A percentile compares a stretch with the other conserved stretches of the same genome.
Conservation (phyloP, 441 rosid genomes). For the Dalechampia spathulata region DNA sequence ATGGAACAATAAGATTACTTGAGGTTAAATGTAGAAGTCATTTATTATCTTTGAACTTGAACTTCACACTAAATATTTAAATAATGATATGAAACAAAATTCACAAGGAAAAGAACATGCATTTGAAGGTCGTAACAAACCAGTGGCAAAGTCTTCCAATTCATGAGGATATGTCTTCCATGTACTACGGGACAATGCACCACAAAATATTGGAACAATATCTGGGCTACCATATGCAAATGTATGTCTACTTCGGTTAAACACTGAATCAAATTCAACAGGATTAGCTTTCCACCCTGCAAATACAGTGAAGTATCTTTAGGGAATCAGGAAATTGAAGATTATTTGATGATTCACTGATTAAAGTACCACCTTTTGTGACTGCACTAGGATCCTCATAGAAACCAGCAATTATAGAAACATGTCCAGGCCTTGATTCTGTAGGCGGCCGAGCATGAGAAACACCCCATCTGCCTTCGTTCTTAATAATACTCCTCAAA, state of each 20-base stretch:
- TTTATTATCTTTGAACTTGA: neutral
- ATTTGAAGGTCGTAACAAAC: slow-evolving; percentile 29
- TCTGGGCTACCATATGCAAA: slow-evolving; percentile 93
- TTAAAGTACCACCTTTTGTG: slow-evolving; percentile 51
- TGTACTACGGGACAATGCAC: slow-evolving; percentile 78
- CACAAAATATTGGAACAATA: slow-evolving; percentile 89
- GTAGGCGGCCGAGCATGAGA: slow-evolving; percentile 99
- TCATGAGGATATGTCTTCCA: slow-evolving; percentile 89
- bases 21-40: no score
- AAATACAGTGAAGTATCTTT: slow-evolving; percentile 19
- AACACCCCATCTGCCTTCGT: slow-evolving; percentile 94
- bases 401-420: slow-evolving; percentile 90
- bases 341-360: neutral
- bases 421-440: slow-evolving; percentile 97
- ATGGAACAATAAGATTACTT: no score
- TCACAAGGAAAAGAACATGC: slow-evolving; percentile 5
- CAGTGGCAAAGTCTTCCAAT: slow-evolving; percentile 96
- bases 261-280: slow-evolving; percentile 93
- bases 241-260: slow-evolving; percentile 81
- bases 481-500: slow-evolving; percentile 69
- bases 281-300: slow-evolving; percentile 99
- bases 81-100: neutral
- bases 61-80: neutral
- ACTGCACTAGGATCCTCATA: slow-evolving; percentile 99
- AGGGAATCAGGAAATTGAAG: slow-evolving; percentile 1